Evolutionary conservation across 2,329 filamentous ascomycete species (phyloP).

Genomic region (Calycina herbarum): DNA sequence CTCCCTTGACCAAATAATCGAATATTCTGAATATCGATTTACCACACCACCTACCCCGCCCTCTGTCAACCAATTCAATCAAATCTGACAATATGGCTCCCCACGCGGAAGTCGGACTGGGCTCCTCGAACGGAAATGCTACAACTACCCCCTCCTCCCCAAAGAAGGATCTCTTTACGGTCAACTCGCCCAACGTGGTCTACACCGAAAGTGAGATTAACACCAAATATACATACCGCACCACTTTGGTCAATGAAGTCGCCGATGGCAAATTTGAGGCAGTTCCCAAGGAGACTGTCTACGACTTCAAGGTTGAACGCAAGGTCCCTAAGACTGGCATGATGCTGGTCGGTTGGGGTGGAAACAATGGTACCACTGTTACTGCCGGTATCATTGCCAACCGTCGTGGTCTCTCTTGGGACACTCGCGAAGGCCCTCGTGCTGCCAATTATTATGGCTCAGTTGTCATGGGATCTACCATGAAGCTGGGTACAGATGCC

Average conservation of each 20-base stretch:
- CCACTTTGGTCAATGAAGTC: slow-evolving; percentile 72
- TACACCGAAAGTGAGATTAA: slow-evolving; percentile 88
- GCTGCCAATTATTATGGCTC: slow-evolving; percentile 98
- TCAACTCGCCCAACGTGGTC: slow-evolving; percentile 87
- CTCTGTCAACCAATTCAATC: slow-evolving; percentile 11
- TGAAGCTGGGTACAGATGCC: slow-evolving; percentile 90
- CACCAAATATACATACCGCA: slow-evolving; percentile 95
- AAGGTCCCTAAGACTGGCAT: slow-evolving; percentile 90
- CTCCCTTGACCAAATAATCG: slow-evolving; percentile 57
- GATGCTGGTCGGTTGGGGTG: slow-evolving; percentile 97
- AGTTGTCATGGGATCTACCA: slow-evolving; percentile 92
- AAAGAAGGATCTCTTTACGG: slow-evolving; percentile 70
- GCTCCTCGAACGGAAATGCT: slow-evolving; percentile 63
- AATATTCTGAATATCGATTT: slow-evolving; percentile 34
- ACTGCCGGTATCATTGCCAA: slow-evolving; percentile 98
- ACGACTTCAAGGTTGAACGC: slow-evolving; percentile 97
- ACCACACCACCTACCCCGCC: slow-evolving; percentile 19
- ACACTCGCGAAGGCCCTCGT: slow-evolving; percentile 85
- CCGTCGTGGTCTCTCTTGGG: slow-evolving; percentile 81
- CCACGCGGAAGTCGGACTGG: slow-evolving; percentile 68
- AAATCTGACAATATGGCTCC: slow-evolving; percentile 72
- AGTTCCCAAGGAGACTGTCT: slow-evolving; percentile 82
- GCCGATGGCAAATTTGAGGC: slow-evolving; percentile 77
- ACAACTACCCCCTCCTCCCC: slow-evolving; percentile 50
- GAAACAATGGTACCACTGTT: slow-evolving; percentile 97